Percentiles rank a stretch among this genome's conserved stretches.
These are phyloP conservation scores for Podaxis sp. DNA, from an alignment of 768 basidiomycete genomes.

Conservation along the genomic window DNA sequence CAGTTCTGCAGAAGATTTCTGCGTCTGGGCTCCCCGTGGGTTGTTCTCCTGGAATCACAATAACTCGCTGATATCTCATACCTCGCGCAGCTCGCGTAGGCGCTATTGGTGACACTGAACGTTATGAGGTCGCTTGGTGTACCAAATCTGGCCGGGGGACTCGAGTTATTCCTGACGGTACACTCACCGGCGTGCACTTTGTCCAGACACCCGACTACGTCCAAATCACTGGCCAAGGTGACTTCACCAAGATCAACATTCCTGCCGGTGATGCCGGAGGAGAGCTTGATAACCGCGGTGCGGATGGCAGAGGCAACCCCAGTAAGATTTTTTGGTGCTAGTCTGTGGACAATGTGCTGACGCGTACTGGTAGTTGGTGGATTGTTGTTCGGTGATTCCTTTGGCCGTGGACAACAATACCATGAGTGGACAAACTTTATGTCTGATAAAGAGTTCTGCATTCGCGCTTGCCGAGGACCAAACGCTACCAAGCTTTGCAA, in stretches of 20 bases:
- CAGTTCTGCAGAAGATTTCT: constrained; percentile 65
- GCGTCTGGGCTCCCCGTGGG: constrained; percentile 62
- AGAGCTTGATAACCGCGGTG: constrained; percentile 73
- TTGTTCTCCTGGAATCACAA: not conserved
- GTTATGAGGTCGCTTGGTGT: constrained; percentile 72
- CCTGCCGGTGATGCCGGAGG: constrained; percentile 53
- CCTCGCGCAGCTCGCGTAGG: constrained; percentile 33
- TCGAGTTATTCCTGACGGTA: constrained; percentile 66
- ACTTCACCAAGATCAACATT: constrained; percentile 70
- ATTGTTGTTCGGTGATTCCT: constrained; percentile 64
- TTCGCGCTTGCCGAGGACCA: constrained; percentile 67
- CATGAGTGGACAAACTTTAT: constrained; percentile 89
- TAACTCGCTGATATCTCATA: not conserved
- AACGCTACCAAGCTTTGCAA: constrained; percentile 62
- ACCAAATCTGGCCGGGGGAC: constrained; percentile 70
- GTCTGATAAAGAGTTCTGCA: constrained; percentile 63
- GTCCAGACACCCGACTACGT: constrained; percentile 65
- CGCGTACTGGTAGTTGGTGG: constrained; percentile 54
- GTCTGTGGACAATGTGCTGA: constrained; percentile 20
- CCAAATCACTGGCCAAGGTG: constrained; percentile 60
- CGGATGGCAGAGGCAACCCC: constrained; percentile 56
- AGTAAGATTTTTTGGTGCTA: constrained; percentile 22
- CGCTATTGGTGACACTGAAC: constrained; percentile 67
- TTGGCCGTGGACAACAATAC: constrained; percentile 49
- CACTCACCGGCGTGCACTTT: constrained; percentile 67